Base-by-base conservation (phyloP, 257 asterid genomes). In the Solanum pennellii region DNA sequence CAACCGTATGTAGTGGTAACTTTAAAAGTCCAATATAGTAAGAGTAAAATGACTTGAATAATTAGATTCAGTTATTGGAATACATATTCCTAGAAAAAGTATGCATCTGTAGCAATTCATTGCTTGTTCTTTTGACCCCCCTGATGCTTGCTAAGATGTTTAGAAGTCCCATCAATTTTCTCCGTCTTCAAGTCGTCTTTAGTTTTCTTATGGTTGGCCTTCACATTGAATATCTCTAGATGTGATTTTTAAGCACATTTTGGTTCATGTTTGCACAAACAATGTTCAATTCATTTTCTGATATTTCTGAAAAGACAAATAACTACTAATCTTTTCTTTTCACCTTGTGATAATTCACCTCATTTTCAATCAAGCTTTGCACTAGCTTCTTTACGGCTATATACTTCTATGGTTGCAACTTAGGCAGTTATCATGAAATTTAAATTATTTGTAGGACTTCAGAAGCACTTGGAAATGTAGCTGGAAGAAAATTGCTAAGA, bases 401-500 rank as follows among this genome's bases (percentile, higher is more conserved):
- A 79, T 80, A 80, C 84, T 82, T 79, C 66, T 27, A 49, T 6
- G 69, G 69, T 82, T 5, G 3, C 45, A 18, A 49, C 44, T 27
- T 31, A 31, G 15, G 18, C 31, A 82, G 69, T 49, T 82, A 82
- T 47, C 42, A 82, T 49, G 69, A 49, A 49, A 49, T 49, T 82
- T 1, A 31, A 49, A 47, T 80, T 76, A 42, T 90, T 72, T 65
- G 41, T 91, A 96, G 99, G 94, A 89, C 88, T 86, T 49, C 89
- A 23, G 89, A 77, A 84, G 86, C 76, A 86, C 71, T 72, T 69
- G 89, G 91, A 89, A 87, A 88, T 37, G 88, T 87, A 47, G 86
- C 89, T 27, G 82, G 62, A 83, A 87, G 98, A 88, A 93, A 90
- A 89, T 88, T 96, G 88, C 89, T 92, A 88, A 89, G 82, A 85